These are phyloP conservation scores for Apiospora aurea DNA, from an alignment of 2,329 filamentous ascomycete genomes.

Conservation along the genomic window DNA sequence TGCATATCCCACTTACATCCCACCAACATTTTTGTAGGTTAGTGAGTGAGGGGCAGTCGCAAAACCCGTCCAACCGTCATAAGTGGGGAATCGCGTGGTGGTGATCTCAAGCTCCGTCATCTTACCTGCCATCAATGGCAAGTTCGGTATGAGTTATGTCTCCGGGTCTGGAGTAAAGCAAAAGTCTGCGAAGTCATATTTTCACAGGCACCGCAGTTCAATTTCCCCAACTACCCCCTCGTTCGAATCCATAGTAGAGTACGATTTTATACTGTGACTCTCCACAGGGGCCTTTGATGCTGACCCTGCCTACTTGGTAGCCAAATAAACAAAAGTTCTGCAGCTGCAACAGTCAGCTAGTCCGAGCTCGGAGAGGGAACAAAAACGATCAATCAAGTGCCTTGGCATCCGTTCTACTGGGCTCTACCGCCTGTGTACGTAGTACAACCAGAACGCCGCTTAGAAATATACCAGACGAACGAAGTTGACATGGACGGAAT, in stretches of 20 bases:
- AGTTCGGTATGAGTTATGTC: background rate
- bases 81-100: background rate
- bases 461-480: background rate
- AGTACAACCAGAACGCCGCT: too few relatives aligned
- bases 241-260: background rate
- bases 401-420: background rate
- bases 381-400: background rate
- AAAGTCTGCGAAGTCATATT: background rate
- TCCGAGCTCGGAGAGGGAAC: conserved; percentile 10
- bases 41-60: conserved; percentile 10
- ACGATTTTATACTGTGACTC: background rate
- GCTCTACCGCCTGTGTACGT: background rate
- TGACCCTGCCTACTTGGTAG: background rate
- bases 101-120: background rate
- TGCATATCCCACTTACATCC: conserved; percentile 13
- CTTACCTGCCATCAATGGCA: background rate
- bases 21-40: conserved; percentile 8
- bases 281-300: background rate
- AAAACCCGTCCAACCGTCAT: background rate
- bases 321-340: background rate
- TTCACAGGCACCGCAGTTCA: background rate
- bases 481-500: background rate
- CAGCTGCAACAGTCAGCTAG: background rate
- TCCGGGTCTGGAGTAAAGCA: too few relatives aligned
- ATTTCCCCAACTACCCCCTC: background rate